Percentiles rank a stretch among this genome's conserved stretches.
Conservation (phyloP, 768 basidiomycete species). For the Rhodotorula paludigena region DNA sequence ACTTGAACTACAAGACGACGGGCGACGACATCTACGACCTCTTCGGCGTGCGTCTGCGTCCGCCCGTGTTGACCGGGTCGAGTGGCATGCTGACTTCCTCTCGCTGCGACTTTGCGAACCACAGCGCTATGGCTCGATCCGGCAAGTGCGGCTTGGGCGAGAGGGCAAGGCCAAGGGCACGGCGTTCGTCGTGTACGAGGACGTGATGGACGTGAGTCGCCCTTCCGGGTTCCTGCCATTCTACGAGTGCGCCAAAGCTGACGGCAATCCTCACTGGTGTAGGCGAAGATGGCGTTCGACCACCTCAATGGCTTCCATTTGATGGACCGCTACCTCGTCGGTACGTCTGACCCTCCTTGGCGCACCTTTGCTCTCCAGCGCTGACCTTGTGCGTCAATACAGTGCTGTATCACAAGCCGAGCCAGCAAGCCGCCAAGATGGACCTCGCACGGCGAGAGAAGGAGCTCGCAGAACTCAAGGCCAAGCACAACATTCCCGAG, state of each 20-base stretch:
- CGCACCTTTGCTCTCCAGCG: neutral
- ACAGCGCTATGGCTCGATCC: slow-evolving; percentile 73
- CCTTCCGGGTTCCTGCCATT: neutral
- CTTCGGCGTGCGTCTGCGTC: slow-evolving; percentile 59
- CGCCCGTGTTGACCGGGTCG: neutral
- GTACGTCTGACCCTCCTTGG: slow-evolving; percentile 44
- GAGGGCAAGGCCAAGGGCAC: slow-evolving; percentile 90
- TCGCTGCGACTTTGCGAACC: neutral
- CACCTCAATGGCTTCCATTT: slow-evolving; percentile 97
- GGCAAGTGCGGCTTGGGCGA: slow-evolving; percentile 89
- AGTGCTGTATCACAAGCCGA: slow-evolving; percentile 95
- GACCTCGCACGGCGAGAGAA: slow-evolving; percentile 87
- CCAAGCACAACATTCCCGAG: slow-evolving; percentile 70
- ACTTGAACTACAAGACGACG: slow-evolving; percentile 68
- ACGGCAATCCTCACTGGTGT: neutral
- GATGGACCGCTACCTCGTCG: slow-evolving; percentile 94
- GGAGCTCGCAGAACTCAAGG: slow-evolving; percentile 79
- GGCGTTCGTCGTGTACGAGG: slow-evolving; percentile 92
- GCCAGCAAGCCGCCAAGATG: slow-evolving; percentile 81
- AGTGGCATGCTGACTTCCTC: neutral
- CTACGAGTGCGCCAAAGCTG: too few species aligned
- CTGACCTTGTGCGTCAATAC: neutral
- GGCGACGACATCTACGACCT: slow-evolving; percentile 94
- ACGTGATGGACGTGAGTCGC: slow-evolving; percentile 75
- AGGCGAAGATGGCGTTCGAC: slow-evolving; percentile 96